These are phyloP conservation scores for Tarenaya hassleriana DNA, from an alignment of 345 rosid genomes.

Conservation along the genomic window DNA sequence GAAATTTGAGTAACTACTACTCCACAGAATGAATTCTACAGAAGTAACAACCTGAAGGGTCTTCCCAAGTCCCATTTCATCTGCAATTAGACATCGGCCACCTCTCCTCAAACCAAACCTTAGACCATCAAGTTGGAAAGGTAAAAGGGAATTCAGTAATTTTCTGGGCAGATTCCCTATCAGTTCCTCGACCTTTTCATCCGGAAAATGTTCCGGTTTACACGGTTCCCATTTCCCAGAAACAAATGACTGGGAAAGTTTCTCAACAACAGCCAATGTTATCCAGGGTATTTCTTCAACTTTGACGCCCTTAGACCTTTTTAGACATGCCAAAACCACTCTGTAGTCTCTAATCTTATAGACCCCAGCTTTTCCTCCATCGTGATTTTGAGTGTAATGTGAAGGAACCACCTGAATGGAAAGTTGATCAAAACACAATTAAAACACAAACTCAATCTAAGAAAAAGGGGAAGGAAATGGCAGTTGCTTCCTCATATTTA, in stretches of 20 bases:
- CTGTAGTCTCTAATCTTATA: constrained; percentile 65
- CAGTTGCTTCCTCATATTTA: too few species aligned
- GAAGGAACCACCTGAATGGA: constrained; percentile 50
- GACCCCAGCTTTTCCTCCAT: constrained; percentile 74
- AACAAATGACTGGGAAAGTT: constrained; percentile 46
- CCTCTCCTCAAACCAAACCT: constrained; percentile 79
- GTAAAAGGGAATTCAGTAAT: constrained; percentile 54
- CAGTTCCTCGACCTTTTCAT: constrained; percentile 56
- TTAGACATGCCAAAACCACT: constrained; percentile 53
- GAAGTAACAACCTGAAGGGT: constrained; percentile 65
- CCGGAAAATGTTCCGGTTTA: constrained; percentile 67
- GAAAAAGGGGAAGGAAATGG: too few species aligned
- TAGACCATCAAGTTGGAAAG: constrained; percentile 86
- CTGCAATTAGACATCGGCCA: constrained; percentile 90
- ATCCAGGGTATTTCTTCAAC: constrained; percentile 73
- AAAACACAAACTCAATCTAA: not conserved
- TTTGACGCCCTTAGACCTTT: constrained; percentile 44
- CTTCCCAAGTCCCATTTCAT: constrained; percentile 99
- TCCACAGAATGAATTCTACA: not conserved
- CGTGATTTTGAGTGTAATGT: constrained; percentile 66
- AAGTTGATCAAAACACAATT: not conserved
- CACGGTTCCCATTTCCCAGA: constrained; percentile 67
- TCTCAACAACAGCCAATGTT: constrained; percentile 64
- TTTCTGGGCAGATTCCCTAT: constrained; percentile 53
- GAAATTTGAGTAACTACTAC: not conserved